phyloP scores from a whole-genome alignment of 352 stramenopile genomes.

The Pythium coloratum region DNA sequence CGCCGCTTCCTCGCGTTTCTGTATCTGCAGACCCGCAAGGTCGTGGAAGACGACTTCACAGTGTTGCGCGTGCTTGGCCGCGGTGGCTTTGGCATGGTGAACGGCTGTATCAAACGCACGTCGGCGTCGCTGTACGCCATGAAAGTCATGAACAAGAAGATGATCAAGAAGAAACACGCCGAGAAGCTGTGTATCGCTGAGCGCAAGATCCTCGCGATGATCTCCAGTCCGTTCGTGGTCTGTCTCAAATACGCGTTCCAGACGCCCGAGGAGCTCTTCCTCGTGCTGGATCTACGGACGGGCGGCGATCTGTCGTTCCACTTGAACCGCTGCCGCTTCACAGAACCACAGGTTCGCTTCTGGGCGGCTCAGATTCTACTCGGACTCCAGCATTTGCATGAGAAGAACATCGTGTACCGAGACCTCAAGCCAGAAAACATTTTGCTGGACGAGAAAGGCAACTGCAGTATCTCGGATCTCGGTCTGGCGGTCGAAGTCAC shows the following conservation, averaged over 20 bases:
- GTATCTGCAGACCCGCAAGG: slow-evolving; percentile 86
- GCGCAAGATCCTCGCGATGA: slow-evolving; percentile 74
- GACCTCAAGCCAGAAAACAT: slow-evolving; percentile 92
- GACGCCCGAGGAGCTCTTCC: slow-evolving; percentile 93
- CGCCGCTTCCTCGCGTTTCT: slow-evolving; percentile 88
- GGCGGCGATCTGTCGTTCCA: slow-evolving; percentile 95
- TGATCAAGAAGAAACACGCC: slow-evolving; percentile 92
- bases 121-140: slow-evolving; percentile 81
- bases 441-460: slow-evolving; percentile 91
- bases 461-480: slow-evolving; percentile 96
- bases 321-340: slow-evolving; percentile 69
- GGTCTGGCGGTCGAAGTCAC: slow-evolving; percentile 95
- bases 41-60: slow-evolving; percentile 95
- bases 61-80: slow-evolving; percentile 94
- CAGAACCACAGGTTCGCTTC: slow-evolving; percentile 73
- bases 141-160: slow-evolving; percentile 89
- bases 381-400: slow-evolving; percentile 81
- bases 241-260: slow-evolving; percentile 97
- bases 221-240: slow-evolving; percentile 92
- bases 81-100: slow-evolving; percentile 96
- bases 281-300: slow-evolving; percentile 96
- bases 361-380: slow-evolving; percentile 82
- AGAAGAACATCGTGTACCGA: slow-evolving; percentile 90
- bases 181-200: slow-evolving; percentile 78
- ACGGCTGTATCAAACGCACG: slow-evolving; percentile 95